Percentiles rank a stretch among this genome's conserved stretches.
Conservation (phyloP, 1,139 yeast genomes). For the Entelexis paramagnoliae region DNA sequence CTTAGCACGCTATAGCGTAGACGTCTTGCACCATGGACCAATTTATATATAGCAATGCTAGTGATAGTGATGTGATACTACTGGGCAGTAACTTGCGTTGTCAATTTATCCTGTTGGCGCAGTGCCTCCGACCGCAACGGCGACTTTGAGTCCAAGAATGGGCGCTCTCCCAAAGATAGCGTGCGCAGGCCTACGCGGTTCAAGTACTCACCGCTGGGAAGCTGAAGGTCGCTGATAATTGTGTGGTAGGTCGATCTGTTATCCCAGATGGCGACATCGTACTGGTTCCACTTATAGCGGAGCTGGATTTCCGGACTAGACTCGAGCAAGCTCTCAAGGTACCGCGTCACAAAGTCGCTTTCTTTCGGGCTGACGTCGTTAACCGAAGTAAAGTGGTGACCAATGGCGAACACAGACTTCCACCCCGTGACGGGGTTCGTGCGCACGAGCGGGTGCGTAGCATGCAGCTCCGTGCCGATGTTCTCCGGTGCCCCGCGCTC, state of each 20-base stretch:
- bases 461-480: conserved; percentile 23
- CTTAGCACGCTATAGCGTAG: too few relatives aligned
- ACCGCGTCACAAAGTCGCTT: conserved; percentile 32
- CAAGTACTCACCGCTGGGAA: background rate
- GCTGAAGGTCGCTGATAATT: conserved; percentile 20
- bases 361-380: conserved; percentile 36
- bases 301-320: conserved; percentile 33
- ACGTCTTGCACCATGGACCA: too few relatives aligned
- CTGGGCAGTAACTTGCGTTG: too few relatives aligned
- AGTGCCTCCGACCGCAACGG: background rate
- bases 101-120: background rate
- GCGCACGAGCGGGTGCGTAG: conserved; percentile 38
- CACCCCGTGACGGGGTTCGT: conserved; percentile 42
- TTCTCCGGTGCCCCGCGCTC: conserved; percentile 11
- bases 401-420: conserved; percentile 37
- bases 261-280: conserved; percentile 42
- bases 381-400: conserved; percentile 34
- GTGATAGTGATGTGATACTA: too few relatives aligned
- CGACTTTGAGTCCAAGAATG: conserved; percentile 11
- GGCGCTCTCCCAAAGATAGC: conserved; percentile 10
- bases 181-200: conserved; percentile 9
- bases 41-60: too few relatives aligned
- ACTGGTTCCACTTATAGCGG: conserved; percentile 46
- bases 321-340: conserved; percentile 33
- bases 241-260: conserved; percentile 29